These are phyloP conservation scores for Leccinum imitatum DNA, from an alignment of 768 basidiomycete species.

Conservation along the genomic window DNA sequence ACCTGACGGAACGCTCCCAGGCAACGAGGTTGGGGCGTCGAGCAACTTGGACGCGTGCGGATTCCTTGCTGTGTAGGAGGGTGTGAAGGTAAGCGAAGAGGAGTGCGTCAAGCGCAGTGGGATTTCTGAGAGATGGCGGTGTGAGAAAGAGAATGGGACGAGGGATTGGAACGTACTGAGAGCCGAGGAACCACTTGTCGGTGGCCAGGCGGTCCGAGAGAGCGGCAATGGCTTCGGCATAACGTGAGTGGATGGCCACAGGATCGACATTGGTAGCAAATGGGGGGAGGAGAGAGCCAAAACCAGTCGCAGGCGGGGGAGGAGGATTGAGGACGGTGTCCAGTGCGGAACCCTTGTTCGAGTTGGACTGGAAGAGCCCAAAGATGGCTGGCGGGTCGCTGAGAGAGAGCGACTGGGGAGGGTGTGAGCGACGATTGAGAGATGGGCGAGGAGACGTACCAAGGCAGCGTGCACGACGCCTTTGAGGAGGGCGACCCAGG, in stretches of 20 bases:
- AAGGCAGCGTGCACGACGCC: slow-evolving; percentile 74
- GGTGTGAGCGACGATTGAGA: slow-evolving; percentile 11
- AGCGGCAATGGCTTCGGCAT: slow-evolving; percentile 68
- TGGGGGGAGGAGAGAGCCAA: slow-evolving; percentile 59
- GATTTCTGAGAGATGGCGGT: slow-evolving; percentile 46
- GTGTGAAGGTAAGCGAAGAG: slow-evolving; percentile 79
- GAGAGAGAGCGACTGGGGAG: slow-evolving; percentile 46
- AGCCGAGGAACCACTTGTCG: slow-evolving; percentile 81
- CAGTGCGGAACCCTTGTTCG: slow-evolving; percentile 34
- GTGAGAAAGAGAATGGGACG: slow-evolving; percentile 6
- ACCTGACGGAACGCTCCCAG: slow-evolving; percentile 74
- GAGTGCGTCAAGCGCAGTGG: slow-evolving; percentile 81
- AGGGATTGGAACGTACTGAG: slow-evolving; percentile 47
- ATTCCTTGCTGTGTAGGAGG: slow-evolving; percentile 47
- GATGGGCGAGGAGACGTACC: slow-evolving; percentile 38
- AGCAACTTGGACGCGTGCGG: slow-evolving; percentile 61
- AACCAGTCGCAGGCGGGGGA: slow-evolving; percentile 68
- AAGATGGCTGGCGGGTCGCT: slow-evolving; percentile 44
- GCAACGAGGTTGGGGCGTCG: slow-evolving; percentile 74
- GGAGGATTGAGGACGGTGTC: slow-evolving; percentile 60
- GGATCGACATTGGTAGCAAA: slow-evolving; percentile 58
- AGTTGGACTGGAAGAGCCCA: slow-evolving; percentile 40
- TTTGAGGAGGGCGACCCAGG: slow-evolving; percentile 81
- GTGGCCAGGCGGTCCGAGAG: slow-evolving; percentile 74
- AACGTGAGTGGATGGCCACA: slow-evolving; percentile 52